Evolutionary conservation across 2,329 filamentous ascomycete species (phyloP).

Genomic region (Hypomyces perniciosus): DNA sequence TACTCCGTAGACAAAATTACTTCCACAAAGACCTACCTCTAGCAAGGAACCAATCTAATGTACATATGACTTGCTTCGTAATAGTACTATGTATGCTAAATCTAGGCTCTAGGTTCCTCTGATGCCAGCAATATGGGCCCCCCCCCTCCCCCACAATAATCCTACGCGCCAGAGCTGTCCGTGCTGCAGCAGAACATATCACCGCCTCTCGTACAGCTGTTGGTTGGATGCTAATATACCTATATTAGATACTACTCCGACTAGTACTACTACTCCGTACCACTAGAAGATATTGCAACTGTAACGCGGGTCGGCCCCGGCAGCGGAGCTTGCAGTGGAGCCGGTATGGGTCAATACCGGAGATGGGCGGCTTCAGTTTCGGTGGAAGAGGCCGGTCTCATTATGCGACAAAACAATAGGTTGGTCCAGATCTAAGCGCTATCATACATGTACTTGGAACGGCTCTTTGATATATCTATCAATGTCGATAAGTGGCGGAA

Average conservation of each 20-base stretch:
- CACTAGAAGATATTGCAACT: constrained; percentile 1
- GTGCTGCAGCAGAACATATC: constrained; percentile 15
- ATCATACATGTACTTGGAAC: too few species aligned
- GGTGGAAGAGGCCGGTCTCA: constrained; percentile 24
- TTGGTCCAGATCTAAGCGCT: background rate
- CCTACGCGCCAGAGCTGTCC: constrained; percentile 3
- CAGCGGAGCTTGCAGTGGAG: constrained; percentile 5
- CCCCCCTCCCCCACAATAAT: too few species aligned
- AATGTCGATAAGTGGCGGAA: background rate
- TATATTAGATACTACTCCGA: background rate
- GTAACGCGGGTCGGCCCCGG: constrained; percentile 1
- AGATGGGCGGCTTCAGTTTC: constrained; percentile 23
- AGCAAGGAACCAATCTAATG: too few species aligned
- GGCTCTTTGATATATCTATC: background rate
- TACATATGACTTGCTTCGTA: too few species aligned
- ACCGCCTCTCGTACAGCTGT: background rate
- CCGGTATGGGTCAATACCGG: constrained; percentile 13
- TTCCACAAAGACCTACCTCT: too few species aligned
- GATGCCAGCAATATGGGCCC: too few species aligned
- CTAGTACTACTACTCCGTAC: constrained; percentile 1
- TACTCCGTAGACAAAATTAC: too few species aligned
- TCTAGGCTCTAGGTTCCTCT: too few species aligned
- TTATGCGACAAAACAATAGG: background rate
- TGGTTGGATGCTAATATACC: background rate
- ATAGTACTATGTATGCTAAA: too few species aligned